These are phyloP conservation scores for Oryza punctata DNA, from an alignment of 176 grass and related monocot genomes.

Conservation along the genomic window DNA sequence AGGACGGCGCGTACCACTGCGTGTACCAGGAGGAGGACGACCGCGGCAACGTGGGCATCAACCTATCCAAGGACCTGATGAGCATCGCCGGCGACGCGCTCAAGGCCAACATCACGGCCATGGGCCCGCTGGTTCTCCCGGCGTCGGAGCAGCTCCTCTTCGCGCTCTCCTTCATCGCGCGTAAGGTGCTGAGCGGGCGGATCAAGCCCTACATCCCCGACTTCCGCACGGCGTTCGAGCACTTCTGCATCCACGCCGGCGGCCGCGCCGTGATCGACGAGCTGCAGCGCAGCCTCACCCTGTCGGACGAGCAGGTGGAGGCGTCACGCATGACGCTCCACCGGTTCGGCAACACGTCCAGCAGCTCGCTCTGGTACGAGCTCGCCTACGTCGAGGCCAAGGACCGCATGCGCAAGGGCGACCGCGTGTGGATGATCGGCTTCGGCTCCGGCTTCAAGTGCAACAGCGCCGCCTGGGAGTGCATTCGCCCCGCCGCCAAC, in stretches of 20 bases:
- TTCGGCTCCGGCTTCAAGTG: conserved; percentile 90
- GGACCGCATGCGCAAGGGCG: conserved; percentile 45
- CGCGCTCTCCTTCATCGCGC: conserved; percentile 51
- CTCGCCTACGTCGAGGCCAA: conserved; percentile 75
- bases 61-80: conserved; percentile 71
- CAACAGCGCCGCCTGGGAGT: conserved; percentile 90
- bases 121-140: conserved; percentile 63
- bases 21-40: conserved; percentile 71
- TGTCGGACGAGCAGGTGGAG: conserved; percentile 73
- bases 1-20: conserved; percentile 54
- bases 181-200: conserved; percentile 40
- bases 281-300: conserved; percentile 60
- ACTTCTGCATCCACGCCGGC: conserved; percentile 77
- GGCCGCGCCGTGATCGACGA: conserved; percentile 42
- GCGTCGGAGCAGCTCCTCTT: conserved; percentile 70
- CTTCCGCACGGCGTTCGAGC: conserved; percentile 74
- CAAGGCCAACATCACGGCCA: conserved; percentile 67
- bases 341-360: conserved; percentile 70
- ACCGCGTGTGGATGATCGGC: conserved; percentile 67
- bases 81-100: conserved; percentile 58
- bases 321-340: conserved; percentile 80
- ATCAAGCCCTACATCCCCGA: conserved; percentile 66
- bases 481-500: conserved; percentile 43
- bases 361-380: conserved; percentile 76
- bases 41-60: conserved; percentile 43